Conservation (phyloP, 2,329 filamentous ascomycete genomes). For the Trichoderma sp. region DNA sequence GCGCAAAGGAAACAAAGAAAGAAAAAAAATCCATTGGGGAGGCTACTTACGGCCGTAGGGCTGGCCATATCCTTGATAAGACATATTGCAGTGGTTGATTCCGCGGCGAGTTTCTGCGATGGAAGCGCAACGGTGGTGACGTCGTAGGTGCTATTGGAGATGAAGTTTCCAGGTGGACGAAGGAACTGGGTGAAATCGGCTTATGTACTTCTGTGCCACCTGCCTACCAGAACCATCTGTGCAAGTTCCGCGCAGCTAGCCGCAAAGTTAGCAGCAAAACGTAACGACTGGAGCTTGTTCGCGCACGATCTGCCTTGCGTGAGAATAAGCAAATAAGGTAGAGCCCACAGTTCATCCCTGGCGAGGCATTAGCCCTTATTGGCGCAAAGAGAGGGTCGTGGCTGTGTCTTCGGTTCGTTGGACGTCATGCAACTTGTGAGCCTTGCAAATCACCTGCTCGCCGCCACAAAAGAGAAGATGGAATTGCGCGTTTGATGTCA, state of each 20-base stretch:
- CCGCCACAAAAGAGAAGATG: background rate
- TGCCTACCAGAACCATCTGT: background rate
- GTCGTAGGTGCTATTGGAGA: background rate
- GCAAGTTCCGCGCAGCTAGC: background rate
- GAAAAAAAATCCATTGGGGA: background rate
- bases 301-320: constrained; percentile 20
- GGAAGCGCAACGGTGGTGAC: background rate
- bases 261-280: background rate
- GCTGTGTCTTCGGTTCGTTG: constrained; percentile 6
- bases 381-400: constrained; percentile 10
- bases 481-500: background rate
- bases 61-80: constrained; percentile 36
- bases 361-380: background rate
- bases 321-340: constrained; percentile 16
- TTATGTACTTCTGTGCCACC: background rate
- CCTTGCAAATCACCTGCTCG: background rate
- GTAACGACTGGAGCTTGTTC: background rate
- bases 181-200: background rate
- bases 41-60: constrained; percentile 40
- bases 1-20: background rate
- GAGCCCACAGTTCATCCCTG: constrained; percentile 13
- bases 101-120: background rate
- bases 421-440: constrained; percentile 5
- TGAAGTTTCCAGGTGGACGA: background rate
- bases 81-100: constrained; percentile 32